phyloP scores from a whole-genome alignment of 1,284 basidiomycete species.

The Rhodofomes roseus region DNA sequence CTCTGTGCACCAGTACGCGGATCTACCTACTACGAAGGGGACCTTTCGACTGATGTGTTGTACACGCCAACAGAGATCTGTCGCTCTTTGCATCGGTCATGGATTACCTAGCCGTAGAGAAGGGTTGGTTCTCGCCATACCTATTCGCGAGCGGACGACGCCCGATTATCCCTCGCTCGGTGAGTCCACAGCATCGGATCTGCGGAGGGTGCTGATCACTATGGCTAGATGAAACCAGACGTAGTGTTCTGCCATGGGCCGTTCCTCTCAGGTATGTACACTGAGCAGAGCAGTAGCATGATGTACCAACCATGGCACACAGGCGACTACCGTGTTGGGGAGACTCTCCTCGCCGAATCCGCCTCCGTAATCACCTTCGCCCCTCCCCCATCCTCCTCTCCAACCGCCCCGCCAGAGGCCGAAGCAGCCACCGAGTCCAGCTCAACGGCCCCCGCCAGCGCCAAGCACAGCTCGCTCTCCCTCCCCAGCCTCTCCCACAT shows the following conservation, averaged over 20 bases:
- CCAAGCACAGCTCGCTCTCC: background rate
- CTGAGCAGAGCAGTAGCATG: no score
- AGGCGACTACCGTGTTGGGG: background rate
- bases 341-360: background rate
- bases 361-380: background rate
- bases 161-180: background rate
- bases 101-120: background rate
- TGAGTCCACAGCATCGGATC: background rate
- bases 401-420: background rate
- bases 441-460: no score
- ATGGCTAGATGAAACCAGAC: background rate
- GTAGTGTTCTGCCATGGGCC: background rate
- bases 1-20: background rate
- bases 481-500: background rate
- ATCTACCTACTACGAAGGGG: no score
- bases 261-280: background rate
- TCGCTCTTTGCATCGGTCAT: background rate
- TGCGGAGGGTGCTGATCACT: background rate
- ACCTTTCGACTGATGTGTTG: no score
- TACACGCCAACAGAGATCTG: background rate
- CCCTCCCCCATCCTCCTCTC: background rate
- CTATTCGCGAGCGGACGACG: background rate
- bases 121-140: background rate
- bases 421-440: background rate
- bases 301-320: background rate